Percentiles rank a stretch among this genome's conserved stretches.
Evolutionary conservation across 495 filamentous ascomycete genomes (phyloP).

Genomic region (Hypoxylon intermedium): DNA sequence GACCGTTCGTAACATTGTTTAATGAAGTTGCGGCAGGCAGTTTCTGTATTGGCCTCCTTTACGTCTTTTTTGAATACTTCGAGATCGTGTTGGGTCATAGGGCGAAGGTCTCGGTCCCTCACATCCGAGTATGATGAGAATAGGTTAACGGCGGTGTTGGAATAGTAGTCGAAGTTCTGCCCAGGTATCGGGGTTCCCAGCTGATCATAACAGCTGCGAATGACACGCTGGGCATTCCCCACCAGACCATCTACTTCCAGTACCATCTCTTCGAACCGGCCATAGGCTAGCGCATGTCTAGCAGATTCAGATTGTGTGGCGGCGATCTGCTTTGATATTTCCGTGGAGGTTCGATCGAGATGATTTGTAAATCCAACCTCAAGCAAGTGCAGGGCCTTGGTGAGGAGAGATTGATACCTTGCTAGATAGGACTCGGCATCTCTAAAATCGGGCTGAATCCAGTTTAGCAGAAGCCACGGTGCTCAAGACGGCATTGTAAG

Average conservation of each 20-base stretch:
- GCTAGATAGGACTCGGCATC: conserved; percentile 89
- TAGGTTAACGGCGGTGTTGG: conserved; percentile 61
- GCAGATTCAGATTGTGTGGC: conserved; percentile 58
- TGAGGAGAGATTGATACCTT: conserved; percentile 82
- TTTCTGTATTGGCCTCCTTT: conserved; percentile 53
- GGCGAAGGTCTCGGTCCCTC: conserved; percentile 59
- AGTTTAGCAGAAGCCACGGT: conserved; percentile 37
- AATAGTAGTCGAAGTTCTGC: conserved; percentile 63
- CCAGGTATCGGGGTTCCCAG: conserved; percentile 62
- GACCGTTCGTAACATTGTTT: conserved; percentile 59
- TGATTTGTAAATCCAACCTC: conserved; percentile 57
- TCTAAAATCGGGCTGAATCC: conserved; percentile 72
- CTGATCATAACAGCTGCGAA: conserved; percentile 68
- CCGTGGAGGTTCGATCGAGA: conserved; percentile 53
- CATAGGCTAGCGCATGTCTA: conserved; percentile 59
- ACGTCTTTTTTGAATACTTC: conserved; percentile 56
- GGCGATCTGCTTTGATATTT: conserved; percentile 53
- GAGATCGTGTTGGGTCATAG: conserved; percentile 61
- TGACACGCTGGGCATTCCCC: conserved; percentile 53
- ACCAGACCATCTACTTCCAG: conserved; percentile 54
- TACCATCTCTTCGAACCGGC: conserved; percentile 56
- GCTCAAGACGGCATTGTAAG: not conserved
- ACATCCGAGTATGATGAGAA: conserved; percentile 53
- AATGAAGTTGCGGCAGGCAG: conserved; percentile 55
- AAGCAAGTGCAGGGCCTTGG: conserved; percentile 61